phyloP scores from a whole-genome alignment of 257 asterid genomes.

The Fraxinus anomala region DNA sequence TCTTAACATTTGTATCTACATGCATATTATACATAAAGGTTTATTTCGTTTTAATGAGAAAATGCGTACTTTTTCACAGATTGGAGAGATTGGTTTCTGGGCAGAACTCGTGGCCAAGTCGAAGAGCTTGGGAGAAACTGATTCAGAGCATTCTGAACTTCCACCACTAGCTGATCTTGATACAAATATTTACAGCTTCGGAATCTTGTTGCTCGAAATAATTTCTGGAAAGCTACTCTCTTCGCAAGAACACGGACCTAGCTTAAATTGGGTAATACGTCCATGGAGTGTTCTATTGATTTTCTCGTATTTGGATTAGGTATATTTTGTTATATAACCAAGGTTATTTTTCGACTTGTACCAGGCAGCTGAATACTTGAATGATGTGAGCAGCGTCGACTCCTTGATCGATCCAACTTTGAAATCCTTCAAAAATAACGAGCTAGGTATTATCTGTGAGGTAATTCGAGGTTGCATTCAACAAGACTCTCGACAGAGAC shows the following conservation, averaged over 20 bases:
- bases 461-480: slow-evolving; percentile 62
- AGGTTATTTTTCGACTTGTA: not conserved
- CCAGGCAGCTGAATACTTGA: slow-evolving; percentile 62
- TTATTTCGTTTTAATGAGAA: not conserved
- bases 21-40: too few species aligned
- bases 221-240: slow-evolving; percentile 66
- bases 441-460: slow-evolving; percentile 62
- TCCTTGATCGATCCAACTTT: slow-evolving; percentile 63
- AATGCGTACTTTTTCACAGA: slow-evolving; percentile 37
- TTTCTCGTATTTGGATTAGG: too few species aligned
- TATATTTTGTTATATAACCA: not conserved
- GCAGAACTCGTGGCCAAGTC: slow-evolving; percentile 55
- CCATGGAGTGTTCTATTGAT: not conserved
- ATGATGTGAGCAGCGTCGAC: slow-evolving; percentile 41
- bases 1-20: not conserved
- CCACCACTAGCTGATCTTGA: slow-evolving; percentile 60
- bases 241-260: slow-evolving; percentile 57
- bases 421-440: slow-evolving; percentile 61
- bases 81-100: slow-evolving; percentile 68
- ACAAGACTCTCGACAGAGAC: slow-evolving; percentile 50
- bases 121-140: slow-evolving; percentile 37
- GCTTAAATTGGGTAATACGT: slow-evolving; percentile 62
- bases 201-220: slow-evolving; percentile 69
- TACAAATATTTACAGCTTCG: slow-evolving; percentile 67
- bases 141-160: slow-evolving; percentile 48